Conservation (phyloP, 108 stramenopile species). For the Pseudonitzschia pungens region DNA sequence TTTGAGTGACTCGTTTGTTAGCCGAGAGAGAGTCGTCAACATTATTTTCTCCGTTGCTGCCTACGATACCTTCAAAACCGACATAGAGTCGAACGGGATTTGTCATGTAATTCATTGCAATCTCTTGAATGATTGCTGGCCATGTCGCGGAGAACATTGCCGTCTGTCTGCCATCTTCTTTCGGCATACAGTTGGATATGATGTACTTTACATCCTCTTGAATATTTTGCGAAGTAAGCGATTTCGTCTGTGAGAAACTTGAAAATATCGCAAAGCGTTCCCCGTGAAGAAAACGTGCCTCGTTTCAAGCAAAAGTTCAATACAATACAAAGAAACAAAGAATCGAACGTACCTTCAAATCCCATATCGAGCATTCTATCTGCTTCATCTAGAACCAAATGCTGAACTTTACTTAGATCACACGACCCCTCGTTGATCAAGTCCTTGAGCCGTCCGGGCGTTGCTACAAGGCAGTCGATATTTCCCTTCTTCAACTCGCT, state of each 20-base stretch:
- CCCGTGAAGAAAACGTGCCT: too few species aligned
- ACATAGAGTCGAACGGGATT: slow-evolving; percentile 87
- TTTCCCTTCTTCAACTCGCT: slow-evolving; percentile 60
- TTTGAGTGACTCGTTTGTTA: slow-evolving; percentile 93
- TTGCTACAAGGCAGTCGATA: slow-evolving; percentile 92
- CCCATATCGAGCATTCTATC: slow-evolving; percentile 99
- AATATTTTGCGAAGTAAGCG: slow-evolving; percentile 29
- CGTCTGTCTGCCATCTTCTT: slow-evolving; percentile 80
- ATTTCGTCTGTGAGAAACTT: neutral
- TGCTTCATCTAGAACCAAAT: slow-evolving; percentile 96
- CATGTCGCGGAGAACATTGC: slow-evolving; percentile 99
- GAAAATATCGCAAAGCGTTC: too few species aligned
- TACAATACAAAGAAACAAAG: neutral
- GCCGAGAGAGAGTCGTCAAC: slow-evolving; percentile 90
- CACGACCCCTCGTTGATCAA: slow-evolving; percentile 86
- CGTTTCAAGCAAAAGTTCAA: too few species aligned
- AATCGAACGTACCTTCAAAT: slow-evolving; percentile 42
- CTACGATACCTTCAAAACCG: slow-evolving; percentile 82
- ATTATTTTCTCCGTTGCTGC: slow-evolving; percentile 68
- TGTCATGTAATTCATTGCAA: slow-evolving; percentile 88
- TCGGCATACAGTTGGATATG: slow-evolving; percentile 59
- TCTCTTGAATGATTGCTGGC: slow-evolving; percentile 91
- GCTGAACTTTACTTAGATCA: slow-evolving; percentile 72
- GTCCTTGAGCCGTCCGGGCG: slow-evolving; percentile 96
- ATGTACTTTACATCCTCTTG: slow-evolving; percentile 76